These are phyloP conservation scores for Termitomyces sp. DNA, from an alignment of 1,284 basidiomycete genomes.

Conservation along the genomic window DNA sequence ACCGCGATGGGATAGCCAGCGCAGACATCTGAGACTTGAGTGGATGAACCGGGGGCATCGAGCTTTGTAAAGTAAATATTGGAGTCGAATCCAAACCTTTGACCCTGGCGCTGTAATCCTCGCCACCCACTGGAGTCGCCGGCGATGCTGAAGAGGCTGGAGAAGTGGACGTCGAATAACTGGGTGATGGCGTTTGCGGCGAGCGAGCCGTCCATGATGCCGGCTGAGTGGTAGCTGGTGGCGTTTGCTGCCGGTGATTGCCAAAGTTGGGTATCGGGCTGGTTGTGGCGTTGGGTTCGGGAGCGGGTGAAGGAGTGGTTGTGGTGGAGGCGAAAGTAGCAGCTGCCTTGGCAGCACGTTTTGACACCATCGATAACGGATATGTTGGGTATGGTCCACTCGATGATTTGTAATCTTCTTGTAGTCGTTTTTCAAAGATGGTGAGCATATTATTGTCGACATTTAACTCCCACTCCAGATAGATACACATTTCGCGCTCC, in stretches of 20 bases:
- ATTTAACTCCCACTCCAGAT: constrained; percentile 88
- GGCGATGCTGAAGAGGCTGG: constrained; percentile 53
- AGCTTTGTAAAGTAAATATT: constrained; percentile 25
- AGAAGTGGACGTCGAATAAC: constrained; percentile 44
- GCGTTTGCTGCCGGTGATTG: constrained; percentile 34
- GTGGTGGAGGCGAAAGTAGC: constrained; percentile 39
- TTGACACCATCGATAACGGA: constrained; percentile 51
- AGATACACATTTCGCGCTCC: constrained; percentile 92
- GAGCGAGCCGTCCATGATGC: constrained; percentile 17
- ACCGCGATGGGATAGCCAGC: constrained; percentile 39
- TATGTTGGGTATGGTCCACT: constrained; percentile 54
- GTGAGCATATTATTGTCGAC: constrained; percentile 63
- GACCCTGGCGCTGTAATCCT: constrained; percentile 42
- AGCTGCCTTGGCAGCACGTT: constrained; percentile 38
- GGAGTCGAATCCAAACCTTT: constrained; percentile 36
- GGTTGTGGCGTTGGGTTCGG: constrained; percentile 45
- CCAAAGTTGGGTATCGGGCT: constrained; percentile 48
- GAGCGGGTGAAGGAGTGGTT: constrained; percentile 36
- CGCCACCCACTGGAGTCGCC: constrained; percentile 44
- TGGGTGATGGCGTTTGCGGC: constrained; percentile 33
- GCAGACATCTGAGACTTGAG: constrained; percentile 44
- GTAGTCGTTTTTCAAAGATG: constrained; percentile 61
- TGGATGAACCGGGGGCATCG: constrained; percentile 24
- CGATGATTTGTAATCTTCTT: constrained; percentile 53
- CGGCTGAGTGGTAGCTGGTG: constrained; percentile 19